Base-by-base conservation (phyloP, 345 rosid species). In the Linum trigynum region DNA sequence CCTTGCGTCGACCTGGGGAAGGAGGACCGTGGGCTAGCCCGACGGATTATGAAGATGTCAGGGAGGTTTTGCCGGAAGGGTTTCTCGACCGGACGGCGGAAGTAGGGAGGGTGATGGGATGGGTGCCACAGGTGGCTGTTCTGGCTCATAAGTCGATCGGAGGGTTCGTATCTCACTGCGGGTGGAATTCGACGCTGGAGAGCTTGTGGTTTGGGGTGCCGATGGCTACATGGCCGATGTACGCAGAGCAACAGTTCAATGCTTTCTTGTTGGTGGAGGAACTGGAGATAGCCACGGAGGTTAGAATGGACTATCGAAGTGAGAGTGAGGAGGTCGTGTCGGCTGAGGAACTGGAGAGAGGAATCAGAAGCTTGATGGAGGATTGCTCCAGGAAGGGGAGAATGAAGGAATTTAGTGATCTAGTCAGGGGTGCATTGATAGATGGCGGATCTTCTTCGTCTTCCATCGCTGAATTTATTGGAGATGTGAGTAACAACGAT, bases 141-240 rank as follows among this genome's bases (percentile, higher is more conserved):
- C 5, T 70, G n/a, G 51, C 39, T 3, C 73, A 70, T 23, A 8
- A 57, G 35, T 55, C 73, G 0, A 5, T 64, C 2, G 64, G 53
- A 57, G 64, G 64, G 32, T 23, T 23, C 32, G 32, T 23, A 23
- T 23, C 32, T 23, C 32, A 23, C 32, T 23, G 32, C 32, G 32
- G 32, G 32, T 23, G 32, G 32, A 23, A 23, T 23, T 23, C 32
- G 32, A 23, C 32, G 32, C 32, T 23, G 32, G 32, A 23, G 32
- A 23, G 32, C 23, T 0, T 71, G 5, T 60, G 74, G 62, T 71
- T 39, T 39, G 69, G 69, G 1, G 65, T 71, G 35, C 65, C 69
- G 5, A 17, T 71, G n/a, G 65, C 65, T 15, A n/a, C 69, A 3
- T 71, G 69, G 74, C 74, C 69, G 0, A 14, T 71, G 65, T 51